A percentile compares a stretch with the other conserved stretches of the same genome.
Conservation (phyloP, 2,329 filamentous ascomycete genomes). For the Lanzia echinophila region DNA sequence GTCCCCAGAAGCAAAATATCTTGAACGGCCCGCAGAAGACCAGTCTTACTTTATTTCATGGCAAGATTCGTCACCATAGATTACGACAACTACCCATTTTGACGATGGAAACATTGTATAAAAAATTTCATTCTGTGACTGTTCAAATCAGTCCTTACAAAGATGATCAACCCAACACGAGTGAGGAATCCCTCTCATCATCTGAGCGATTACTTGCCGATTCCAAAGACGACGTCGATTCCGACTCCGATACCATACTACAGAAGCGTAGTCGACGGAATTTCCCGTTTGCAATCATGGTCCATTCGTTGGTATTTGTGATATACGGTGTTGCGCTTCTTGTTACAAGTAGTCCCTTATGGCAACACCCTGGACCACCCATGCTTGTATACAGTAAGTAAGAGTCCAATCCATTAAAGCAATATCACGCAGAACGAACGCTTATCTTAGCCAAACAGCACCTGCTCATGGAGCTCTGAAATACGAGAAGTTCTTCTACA, state of each 20-base stretch:
- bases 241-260: not conserved
- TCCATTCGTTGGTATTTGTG: not conserved
- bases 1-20: no score
- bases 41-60: no score
- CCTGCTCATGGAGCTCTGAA: not conserved
- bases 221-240: not conserved
- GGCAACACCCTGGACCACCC: not conserved
- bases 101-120: not conserved
- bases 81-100: no score
- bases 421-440: not conserved
- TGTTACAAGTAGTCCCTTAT: not conserved
- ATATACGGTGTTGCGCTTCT: not conserved
- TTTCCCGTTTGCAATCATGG: not conserved
- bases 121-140: not conserved
- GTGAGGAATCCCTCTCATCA: not conserved
- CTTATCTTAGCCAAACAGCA: not conserved
- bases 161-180: not conserved
- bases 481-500: conserved; percentile 4
- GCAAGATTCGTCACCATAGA: no score
- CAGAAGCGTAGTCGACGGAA: not conserved
- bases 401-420: not conserved
- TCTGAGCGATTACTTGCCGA: not conserved
- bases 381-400: not conserved
- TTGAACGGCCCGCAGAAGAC: no score
- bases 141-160: not conserved